Conservation (phyloP, 495 filamentous ascomycete genomes). For the Opeltia flavorubescens region DNA sequence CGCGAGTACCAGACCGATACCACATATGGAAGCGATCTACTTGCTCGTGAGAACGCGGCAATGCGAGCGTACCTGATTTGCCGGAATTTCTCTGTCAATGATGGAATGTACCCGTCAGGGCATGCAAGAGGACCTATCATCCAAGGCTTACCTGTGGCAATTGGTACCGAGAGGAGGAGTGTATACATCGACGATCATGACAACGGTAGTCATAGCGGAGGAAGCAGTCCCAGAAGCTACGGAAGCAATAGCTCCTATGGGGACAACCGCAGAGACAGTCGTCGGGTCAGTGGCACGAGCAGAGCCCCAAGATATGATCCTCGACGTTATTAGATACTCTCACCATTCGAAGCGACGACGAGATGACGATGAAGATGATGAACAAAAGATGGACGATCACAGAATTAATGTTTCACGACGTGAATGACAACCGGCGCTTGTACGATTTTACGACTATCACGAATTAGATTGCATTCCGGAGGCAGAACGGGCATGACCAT, state of each 20-base stretch:
- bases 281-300: conserved; percentile 5
- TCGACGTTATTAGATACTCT: neutral
- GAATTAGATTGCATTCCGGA: neutral
- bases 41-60: conserved; percentile 88
- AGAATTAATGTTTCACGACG: neutral
- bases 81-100: conserved; percentile 96
- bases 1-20: conserved; percentile 89
- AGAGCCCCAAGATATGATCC: conserved; percentile 9
- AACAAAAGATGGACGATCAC: neutral
- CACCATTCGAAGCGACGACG: neutral
- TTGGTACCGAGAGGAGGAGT: conserved; percentile 44
- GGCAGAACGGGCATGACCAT: neutral
- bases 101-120: conserved; percentile 71
- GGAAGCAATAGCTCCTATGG: conserved; percentile 20
- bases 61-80: conserved; percentile 97
- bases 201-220: conserved; percentile 37
- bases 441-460: conserved; percentile 2
- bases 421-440: neutral
- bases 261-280: conserved; percentile 7
- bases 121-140: conserved; percentile 55
- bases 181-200: conserved; percentile 31
- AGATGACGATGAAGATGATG: neutral
- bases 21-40: conserved; percentile 61
- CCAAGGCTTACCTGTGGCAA: conserved; percentile 72
- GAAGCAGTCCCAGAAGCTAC: conserved; percentile 41